Conservation (phyloP, 257 asterid genomes). For the Parsonsia alboflavescens region DNA sequence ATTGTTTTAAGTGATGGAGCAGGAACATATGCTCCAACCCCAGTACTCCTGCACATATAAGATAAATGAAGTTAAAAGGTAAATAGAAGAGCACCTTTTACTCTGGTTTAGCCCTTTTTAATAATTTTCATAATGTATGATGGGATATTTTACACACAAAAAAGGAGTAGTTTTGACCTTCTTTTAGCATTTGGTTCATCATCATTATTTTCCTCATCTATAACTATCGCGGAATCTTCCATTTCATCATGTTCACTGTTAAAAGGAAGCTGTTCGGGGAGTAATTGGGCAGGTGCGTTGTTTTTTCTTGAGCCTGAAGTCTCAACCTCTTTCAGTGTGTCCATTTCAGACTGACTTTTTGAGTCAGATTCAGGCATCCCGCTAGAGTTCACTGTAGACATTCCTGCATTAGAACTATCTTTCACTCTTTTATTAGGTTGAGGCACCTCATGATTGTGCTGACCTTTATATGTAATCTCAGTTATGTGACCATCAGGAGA, state of each 20-base stretch:
- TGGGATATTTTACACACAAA: background rate
- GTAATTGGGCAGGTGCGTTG: constrained; percentile 20
- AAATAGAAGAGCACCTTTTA: background rate
- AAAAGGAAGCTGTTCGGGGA: constrained; percentile 26
- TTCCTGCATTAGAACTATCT: constrained; percentile 32
- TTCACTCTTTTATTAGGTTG: constrained; percentile 44
- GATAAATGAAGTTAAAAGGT: background rate
- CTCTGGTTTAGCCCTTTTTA: background rate
- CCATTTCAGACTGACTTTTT: constrained; percentile 26
- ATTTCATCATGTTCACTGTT: constrained; percentile 30
- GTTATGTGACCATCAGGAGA: constrained; percentile 64
- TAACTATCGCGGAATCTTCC: constrained; percentile 32
- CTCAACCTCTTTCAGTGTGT: constrained; percentile 26
- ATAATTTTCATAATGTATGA: background rate
- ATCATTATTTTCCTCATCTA: constrained; percentile 42
- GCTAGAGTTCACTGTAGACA: constrained; percentile 13
- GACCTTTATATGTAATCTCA: constrained; percentile 81
- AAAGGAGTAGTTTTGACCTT: constrained; percentile 35
- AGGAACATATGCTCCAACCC: constrained; percentile 28
- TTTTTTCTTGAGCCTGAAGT: constrained; percentile 21
- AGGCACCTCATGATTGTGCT: constrained; percentile 75
- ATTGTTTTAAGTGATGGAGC: constrained; percentile 58
- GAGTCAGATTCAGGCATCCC: constrained; percentile 22
- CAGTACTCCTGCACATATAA: constrained; percentile 41
- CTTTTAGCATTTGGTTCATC: constrained; percentile 70